These are phyloP conservation scores for Tanacetum coccineum DNA, from an alignment of 129 eudicot genomes.

Conservation along the genomic window DNA sequence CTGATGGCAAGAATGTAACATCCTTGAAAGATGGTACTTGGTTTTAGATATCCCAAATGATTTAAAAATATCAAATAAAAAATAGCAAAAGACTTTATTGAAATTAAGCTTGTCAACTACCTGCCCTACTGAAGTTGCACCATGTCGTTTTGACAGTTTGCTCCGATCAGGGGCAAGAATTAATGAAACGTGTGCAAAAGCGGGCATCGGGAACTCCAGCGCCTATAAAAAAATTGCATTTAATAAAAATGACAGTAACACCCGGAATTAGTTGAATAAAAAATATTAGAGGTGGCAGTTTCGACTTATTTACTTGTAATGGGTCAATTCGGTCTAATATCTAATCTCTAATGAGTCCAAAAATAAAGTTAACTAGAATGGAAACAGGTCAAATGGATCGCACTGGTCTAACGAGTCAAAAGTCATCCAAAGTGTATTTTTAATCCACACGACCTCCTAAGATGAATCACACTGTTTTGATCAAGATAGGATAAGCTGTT, in stretches of 20 bases:
- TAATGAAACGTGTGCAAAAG: constrained; percentile 86
- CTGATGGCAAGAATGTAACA: not conserved
- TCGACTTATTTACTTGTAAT: constrained; percentile 3
- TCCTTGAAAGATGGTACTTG: not conserved
- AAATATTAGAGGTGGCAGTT: not conserved
- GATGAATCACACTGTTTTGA: too few species aligned
- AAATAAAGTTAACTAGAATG: too few species aligned
- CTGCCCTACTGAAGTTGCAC: constrained; percentile 99
- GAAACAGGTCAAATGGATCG: constrained; percentile 1
- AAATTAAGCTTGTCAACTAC: constrained; percentile 32
- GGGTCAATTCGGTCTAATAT: not conserved
- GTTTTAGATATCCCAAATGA: not conserved
- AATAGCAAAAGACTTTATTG: too few species aligned
- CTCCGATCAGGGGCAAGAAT: constrained; percentile 98
- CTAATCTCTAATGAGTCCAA: constrained; percentile 3
- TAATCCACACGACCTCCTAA: not conserved
- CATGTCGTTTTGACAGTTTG: constrained; percentile 96
- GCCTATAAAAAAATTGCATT: constrained; percentile 50
- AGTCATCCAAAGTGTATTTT: not conserved
- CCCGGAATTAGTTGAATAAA: constrained; percentile 14
- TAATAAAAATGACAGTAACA: not conserved
- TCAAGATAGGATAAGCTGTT: too few species aligned
- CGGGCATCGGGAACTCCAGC: constrained; percentile 83
- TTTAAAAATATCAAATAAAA: too few species aligned
- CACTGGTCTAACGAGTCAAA: not conserved